These are phyloP conservation scores for Globisporangium parvum DNA, from an alignment of 352 stramenopile species.

Conservation along the genomic window DNA sequence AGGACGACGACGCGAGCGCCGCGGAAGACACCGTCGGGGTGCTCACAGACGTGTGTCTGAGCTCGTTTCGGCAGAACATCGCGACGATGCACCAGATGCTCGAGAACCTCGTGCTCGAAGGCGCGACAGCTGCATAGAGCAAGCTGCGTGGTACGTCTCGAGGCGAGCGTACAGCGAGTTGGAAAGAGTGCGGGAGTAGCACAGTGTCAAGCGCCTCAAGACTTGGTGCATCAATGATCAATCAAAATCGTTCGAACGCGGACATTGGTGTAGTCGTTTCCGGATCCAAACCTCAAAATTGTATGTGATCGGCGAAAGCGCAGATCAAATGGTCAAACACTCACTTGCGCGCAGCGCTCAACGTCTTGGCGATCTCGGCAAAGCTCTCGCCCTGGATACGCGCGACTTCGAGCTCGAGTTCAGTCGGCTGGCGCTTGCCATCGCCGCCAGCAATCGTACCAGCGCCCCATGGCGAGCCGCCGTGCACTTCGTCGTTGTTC, in stretches of 20 bases:
- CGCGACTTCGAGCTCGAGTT: slow-evolving; percentile 67
- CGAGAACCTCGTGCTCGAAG: slow-evolving; percentile 2
- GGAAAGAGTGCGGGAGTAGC: too few species aligned
- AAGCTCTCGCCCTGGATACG: slow-evolving; percentile 75
- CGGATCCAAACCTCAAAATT: too few species aligned
- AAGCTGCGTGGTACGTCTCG: too few species aligned
- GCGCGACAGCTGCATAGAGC: not conserved
- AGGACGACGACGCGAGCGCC: not conserved
- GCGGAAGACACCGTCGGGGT: not conserved
- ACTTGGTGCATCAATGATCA: too few species aligned
- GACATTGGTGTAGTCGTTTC: too few species aligned
- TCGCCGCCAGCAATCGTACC: slow-evolving; percentile 73
- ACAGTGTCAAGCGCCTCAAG: too few species aligned
- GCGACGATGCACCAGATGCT: slow-evolving; percentile 6
- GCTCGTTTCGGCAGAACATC: slow-evolving; percentile 6
- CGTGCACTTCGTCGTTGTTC: slow-evolving; percentile 57
- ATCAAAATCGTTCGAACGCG: too few species aligned
- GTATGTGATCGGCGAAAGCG: too few species aligned
- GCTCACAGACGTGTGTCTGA: slow-evolving; percentile 6
- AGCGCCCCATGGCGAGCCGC: slow-evolving; percentile 61
- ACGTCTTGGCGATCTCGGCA: slow-evolving; percentile 66
- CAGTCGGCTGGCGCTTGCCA: slow-evolving; percentile 65
- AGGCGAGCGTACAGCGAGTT: too few species aligned
- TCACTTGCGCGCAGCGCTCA: slow-evolving; percentile 16
- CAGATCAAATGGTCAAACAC: not conserved